phyloP scores from a whole-genome alignment of 1,139 yeast species.

The Saccharomyces hybrid region DNA sequence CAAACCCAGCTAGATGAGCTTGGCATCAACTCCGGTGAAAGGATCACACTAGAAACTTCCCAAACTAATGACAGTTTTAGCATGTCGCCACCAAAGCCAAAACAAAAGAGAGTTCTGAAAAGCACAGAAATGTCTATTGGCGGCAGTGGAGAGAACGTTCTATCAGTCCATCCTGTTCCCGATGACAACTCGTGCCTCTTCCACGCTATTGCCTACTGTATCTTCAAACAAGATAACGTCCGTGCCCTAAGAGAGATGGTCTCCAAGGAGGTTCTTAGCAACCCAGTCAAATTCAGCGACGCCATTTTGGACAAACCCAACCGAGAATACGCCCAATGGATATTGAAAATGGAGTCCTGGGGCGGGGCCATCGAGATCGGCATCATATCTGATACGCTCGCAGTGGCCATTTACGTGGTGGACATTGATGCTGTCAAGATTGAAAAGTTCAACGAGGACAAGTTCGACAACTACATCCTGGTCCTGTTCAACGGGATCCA shows the following conservation, averaged over 20 bases:
- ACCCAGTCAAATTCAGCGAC: slow-evolving; percentile 46
- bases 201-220: slow-evolving; percentile 50
- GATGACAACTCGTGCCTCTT: slow-evolving; percentile 80
- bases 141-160: slow-evolving; percentile 6
- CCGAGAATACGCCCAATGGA: slow-evolving; percentile 55
- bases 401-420: slow-evolving; percentile 50
- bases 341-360: slow-evolving; percentile 56
- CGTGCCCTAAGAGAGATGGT: slow-evolving; percentile 20
- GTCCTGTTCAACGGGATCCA: slow-evolving; percentile 69
- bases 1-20: slow-evolving; percentile 31
- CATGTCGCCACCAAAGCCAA: background rate
- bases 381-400: slow-evolving; percentile 50
- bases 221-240: slow-evolving; percentile 38
- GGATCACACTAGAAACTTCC: slow-evolving; percentile 28
- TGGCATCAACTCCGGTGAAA: slow-evolving; percentile 54
- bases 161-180: slow-evolving; percentile 51
- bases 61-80: background rate
- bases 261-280: slow-evolving; percentile 34
- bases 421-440: slow-evolving; percentile 61
- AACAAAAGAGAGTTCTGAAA: slow-evolving; percentile 7
- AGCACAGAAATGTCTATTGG: slow-evolving; percentile 10
- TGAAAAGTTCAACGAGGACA: slow-evolving; percentile 48
- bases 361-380: slow-evolving; percentile 82
- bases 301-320: slow-evolving; percentile 52
- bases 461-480: slow-evolving; percentile 39